Conservation (phyloP, 2,329 filamentous ascomycete genomes). For the Metarhizium guizhouense region DNA sequence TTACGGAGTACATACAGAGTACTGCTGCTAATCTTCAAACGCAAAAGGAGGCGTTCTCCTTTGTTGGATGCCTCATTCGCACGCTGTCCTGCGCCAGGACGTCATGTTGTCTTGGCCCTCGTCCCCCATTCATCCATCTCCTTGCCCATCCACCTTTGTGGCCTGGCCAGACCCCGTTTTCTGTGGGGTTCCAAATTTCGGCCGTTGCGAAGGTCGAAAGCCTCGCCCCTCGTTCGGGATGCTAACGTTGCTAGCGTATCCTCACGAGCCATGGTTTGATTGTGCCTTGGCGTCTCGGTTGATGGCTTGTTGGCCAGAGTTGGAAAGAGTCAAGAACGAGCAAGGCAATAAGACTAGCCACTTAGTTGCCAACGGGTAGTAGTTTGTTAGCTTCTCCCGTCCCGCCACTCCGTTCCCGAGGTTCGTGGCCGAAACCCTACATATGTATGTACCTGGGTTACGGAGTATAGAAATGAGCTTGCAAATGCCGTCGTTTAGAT, state of each 20-base stretch:
- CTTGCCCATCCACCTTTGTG: neutral
- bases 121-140: slow-evolving; percentile 3
- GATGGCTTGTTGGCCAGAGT: neutral
- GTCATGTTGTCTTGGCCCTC: slow-evolving; percentile 6
- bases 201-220: slow-evolving; percentile 4
- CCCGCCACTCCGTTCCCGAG: neutral
- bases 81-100: slow-evolving; percentile 5
- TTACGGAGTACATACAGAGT: neutral
- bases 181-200: slow-evolving; percentile 9
- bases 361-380: too few relatives aligned
- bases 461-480: neutral
- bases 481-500: neutral
- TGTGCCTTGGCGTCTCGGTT: neutral
- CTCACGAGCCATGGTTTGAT: slow-evolving; percentile 3
- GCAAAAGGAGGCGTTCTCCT: neutral
- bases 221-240: neutral
- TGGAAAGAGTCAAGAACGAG: neutral
- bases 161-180: slow-evolving; percentile 1
- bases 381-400: neutral
- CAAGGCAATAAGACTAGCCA: too few relatives aligned
- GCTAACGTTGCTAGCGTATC: slow-evolving; percentile 1
- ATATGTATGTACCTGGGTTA: neutral
- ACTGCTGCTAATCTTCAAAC: neutral
- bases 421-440: neutral
- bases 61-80: neutral